Conservation (phyloP, 768 basidiomycete genomes). For the Boletus fagicola region DNA sequence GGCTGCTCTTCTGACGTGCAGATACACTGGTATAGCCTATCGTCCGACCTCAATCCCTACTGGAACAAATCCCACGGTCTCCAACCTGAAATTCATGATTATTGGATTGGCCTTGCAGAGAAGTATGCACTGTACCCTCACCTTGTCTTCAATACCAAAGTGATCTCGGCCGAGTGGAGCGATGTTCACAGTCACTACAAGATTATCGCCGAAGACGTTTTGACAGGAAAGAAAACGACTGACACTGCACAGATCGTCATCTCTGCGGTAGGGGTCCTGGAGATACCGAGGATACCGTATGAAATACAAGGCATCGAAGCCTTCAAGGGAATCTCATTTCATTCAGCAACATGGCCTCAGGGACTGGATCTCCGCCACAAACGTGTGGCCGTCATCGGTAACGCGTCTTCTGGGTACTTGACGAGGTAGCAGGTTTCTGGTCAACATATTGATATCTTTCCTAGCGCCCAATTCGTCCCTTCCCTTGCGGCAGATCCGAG, state of each 20-base stretch:
- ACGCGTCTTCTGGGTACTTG: slow-evolving; percentile 60
- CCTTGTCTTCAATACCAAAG: slow-evolving; percentile 44
- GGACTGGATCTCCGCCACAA: slow-evolving; percentile 43
- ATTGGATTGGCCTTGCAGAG: slow-evolving; percentile 40
- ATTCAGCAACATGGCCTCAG: slow-evolving; percentile 50
- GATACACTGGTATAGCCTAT: slow-evolving; percentile 46
- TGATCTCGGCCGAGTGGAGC: slow-evolving; percentile 48
- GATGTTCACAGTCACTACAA: slow-evolving; percentile 34
- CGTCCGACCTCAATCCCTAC: slow-evolving; percentile 44
- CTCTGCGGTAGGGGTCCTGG: slow-evolving; percentile 49
- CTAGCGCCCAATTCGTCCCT: slow-evolving; percentile 62
- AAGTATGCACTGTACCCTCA: slow-evolving; percentile 43
- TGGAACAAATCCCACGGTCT: slow-evolving; percentile 44
- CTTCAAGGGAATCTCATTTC: slow-evolving; percentile 52
- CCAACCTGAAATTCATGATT: slow-evolving; percentile 43
- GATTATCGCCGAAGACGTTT: slow-evolving; percentile 33
- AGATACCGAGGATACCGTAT: slow-evolving; percentile 41
- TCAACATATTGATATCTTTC: slow-evolving; percentile 6
- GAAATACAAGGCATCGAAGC: slow-evolving; percentile 33
- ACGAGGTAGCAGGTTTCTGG: not conserved
- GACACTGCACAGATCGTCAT: slow-evolving; percentile 47
- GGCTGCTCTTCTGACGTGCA: slow-evolving; percentile 46
- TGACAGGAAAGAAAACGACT: slow-evolving; percentile 29
- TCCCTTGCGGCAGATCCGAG: slow-evolving; percentile 49
- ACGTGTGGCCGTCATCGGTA: slow-evolving; percentile 48